These are phyloP conservation scores for Ascochyta viciae-villosae DNA, from an alignment of 2,329 filamentous ascomycete species.

Conservation along the genomic window DNA sequence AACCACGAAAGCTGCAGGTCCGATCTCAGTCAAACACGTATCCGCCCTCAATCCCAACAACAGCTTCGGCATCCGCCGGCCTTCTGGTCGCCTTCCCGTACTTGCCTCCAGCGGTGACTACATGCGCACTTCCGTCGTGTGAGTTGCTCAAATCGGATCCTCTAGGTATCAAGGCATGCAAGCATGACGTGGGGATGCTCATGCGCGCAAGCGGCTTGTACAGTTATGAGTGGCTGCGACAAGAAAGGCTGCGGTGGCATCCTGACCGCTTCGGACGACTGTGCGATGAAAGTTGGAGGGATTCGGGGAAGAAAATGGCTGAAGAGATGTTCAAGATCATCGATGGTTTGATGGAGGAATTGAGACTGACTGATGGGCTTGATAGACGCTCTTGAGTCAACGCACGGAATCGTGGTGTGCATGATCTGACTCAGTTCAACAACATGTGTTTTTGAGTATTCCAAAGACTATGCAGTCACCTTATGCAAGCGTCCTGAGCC, in stretches of 20 bases:
- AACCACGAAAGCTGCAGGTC: conserved; percentile 36
- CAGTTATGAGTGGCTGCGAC: conserved; percentile 45
- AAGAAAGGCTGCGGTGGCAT: conserved; percentile 47
- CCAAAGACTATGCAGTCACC: neutral
- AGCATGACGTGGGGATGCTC: conserved; percentile 44
- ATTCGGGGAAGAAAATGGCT: conserved; percentile 39
- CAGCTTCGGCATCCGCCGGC: conserved; percentile 38
- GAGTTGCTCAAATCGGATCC: conserved; percentile 31
- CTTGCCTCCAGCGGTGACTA: conserved; percentile 32
- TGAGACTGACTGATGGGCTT: neutral
- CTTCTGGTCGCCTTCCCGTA: conserved; percentile 41
- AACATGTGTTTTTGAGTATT: neutral
- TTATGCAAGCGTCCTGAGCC: neutral
- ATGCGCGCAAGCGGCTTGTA: conserved; percentile 43
- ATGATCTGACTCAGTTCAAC: neutral
- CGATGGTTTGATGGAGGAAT: conserved; percentile 38
- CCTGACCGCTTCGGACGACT: conserved; percentile 47
- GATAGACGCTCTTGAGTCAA: neutral
- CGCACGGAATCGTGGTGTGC: neutral
- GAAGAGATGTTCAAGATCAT: conserved; percentile 50
- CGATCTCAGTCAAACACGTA: conserved; percentile 42
- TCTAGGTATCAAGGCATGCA: conserved; percentile 39
- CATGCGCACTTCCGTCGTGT: conserved; percentile 34
- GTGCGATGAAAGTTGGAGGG: conserved; percentile 42
- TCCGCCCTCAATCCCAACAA: conserved; percentile 42